Evolutionary conservation across 495 filamentous ascomycete species (phyloP), one percentile per base, ranked within the genome.

Genomic region (Hypoxylon perforatum): DNA sequence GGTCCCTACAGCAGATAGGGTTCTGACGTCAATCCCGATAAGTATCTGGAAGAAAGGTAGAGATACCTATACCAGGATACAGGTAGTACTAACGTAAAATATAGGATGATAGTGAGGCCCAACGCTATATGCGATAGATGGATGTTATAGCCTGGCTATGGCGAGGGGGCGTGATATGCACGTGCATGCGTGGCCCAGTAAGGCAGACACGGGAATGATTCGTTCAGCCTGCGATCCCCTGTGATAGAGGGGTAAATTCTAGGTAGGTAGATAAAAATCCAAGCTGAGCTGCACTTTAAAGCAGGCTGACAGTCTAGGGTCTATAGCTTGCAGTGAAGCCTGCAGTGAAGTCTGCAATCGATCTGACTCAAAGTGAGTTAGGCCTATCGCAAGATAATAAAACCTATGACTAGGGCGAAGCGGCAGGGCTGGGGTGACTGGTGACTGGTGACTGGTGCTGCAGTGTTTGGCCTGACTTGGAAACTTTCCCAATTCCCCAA

Each of bases 11-110:
- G 38, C 25, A 50, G 18, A 51, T 49, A 44, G 42, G 53, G 46
- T 5, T 52, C 44, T 53, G 63, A 61, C 52, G 59, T 69, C 47
- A 60, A 61, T 17, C 19, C 64, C 4, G 41, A 10, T 10, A 19
- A 44, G 17, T 44, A 19, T 44, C 17, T 18, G 4, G 3, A 18
- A 1, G 7, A 53, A 18, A 33, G 46, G 17, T 52, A 50, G 1
- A 50, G 1, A 55, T 61, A 50, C 11, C 15, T 49, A 55, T 50
- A 38, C 4, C 36, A 22, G 41, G 6, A 53, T 17, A 36, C 30
- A 33, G 30, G 7, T 33, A 10, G 1, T 9, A 28, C n/a, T n/a
- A 28, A 28, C 39, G 5, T 61, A 25, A 41, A 44, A 52, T 52
- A 47, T 33, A 9, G 30, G 2, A 17, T 14, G 3, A 44, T 3